Conservation (phyloP, 345 rosid genomes). For the Balakata baccata region DNA sequence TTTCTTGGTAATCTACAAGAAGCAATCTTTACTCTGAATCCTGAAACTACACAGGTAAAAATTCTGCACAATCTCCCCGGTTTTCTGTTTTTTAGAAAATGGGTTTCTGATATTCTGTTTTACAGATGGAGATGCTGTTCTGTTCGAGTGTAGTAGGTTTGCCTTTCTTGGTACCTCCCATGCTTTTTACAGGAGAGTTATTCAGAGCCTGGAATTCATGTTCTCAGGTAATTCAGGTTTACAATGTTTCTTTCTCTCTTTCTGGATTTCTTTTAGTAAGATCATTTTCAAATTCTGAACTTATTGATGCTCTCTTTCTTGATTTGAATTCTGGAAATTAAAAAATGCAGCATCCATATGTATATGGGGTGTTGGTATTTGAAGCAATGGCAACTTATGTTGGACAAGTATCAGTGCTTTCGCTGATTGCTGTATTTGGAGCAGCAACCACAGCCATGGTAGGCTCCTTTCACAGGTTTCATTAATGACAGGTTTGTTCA, state of each 20-base stretch:
- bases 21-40: conserved; percentile 78
- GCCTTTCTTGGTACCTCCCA: conserved; percentile 82
- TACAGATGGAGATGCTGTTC: conserved; percentile 90
- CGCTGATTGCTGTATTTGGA: conserved; percentile 86
- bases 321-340: too few relatives aligned
- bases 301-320: too few relatives aligned
- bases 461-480: conserved; percentile 5
- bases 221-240: conserved; percentile 42
- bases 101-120: neutral
- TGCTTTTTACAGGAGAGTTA: conserved; percentile 83
- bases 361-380: conserved; percentile 71
- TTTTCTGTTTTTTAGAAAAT: neutral
- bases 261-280: too few relatives aligned
- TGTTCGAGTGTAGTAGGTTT: conserved; percentile 84
- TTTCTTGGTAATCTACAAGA: conserved; percentile 84
- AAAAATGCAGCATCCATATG: conserved; percentile 61
- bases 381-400: conserved; percentile 95
- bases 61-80: too few relatives aligned
- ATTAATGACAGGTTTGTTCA: too few relatives aligned
- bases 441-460: conserved; percentile 97
- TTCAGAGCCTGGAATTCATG: conserved; percentile 87
- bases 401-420: conserved; percentile 86
- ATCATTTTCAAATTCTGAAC: too few relatives aligned
- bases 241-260: too few relatives aligned
- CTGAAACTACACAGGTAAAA: conserved; percentile 72